Evolutionary conservation across 495 filamentous ascomycete genomes (phyloP).

Genomic region (Penicillium egyptiacum): DNA sequence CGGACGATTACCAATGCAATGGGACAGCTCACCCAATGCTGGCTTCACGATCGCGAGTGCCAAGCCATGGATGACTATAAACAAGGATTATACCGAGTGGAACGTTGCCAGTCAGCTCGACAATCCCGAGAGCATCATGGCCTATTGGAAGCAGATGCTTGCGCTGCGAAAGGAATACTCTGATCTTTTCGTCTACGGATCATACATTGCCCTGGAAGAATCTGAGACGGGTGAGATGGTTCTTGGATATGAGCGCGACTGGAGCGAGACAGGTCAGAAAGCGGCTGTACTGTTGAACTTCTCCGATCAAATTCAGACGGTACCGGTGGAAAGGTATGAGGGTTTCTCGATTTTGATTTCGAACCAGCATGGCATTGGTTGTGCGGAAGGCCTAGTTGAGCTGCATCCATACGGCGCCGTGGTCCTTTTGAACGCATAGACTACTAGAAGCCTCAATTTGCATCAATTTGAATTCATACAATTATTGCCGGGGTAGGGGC

Average conservation of each 20-base stretch:
- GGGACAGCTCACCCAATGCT: slow-evolving; percentile 39
- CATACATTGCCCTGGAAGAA: slow-evolving; percentile 9
- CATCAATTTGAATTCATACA: too few relatives aligned
- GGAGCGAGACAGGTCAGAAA: slow-evolving; percentile 2
- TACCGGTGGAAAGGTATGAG: slow-evolving; percentile 2
- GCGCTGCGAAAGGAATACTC: slow-evolving; percentile 11
- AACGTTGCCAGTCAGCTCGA: slow-evolving; percentile 15
- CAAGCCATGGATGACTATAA: slow-evolving; percentile 53
- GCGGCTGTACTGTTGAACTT: slow-evolving; percentile 19
- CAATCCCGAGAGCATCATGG: slow-evolving; percentile 15
- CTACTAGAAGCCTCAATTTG: too few relatives aligned
- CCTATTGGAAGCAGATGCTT: slow-evolving; percentile 14
- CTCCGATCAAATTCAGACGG: slow-evolving; percentile 13
- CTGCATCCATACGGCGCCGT: slow-evolving; percentile 8
- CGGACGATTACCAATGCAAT: slow-evolving; percentile 48
- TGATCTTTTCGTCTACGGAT: slow-evolving; percentile 17
- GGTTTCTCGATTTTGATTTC: slow-evolving; percentile 6
- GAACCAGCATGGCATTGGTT: neutral
- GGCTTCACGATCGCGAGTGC: slow-evolving; percentile 42
- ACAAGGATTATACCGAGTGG: slow-evolving; percentile 43
- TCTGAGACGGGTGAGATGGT: slow-evolving; percentile 17
- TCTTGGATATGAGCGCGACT: slow-evolving; percentile 14
- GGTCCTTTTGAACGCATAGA: slow-evolving; percentile 2
- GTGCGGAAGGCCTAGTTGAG: neutral
- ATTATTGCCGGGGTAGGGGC: too few relatives aligned